Base-by-base conservation (phyloP, 345 rosid genomes). In the Eucalyptus marginata region DNA sequence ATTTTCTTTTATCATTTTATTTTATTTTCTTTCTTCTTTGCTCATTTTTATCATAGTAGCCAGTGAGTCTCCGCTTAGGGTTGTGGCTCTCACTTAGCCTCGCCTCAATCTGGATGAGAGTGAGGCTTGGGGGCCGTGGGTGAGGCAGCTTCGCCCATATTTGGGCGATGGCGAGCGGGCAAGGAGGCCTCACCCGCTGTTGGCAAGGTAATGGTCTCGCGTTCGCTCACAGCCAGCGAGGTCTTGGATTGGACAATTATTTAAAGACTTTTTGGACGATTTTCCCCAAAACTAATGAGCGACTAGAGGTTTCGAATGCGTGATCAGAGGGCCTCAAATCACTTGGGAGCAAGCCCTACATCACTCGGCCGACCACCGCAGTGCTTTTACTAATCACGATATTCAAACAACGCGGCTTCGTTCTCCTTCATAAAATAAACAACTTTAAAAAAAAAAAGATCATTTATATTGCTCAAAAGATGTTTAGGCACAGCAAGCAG, bases 191-290 rank as follows among this genome's bases (percentile, higher is more conserved):
- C 18, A 50, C 6, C 18, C 3, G 54, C 20, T 3, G 17, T 50
- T 50, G 52, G 52, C 52, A 0, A 16, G 20, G 20, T 16, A 50
- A 50, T 50, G 54, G n/a, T n/a, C 7, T 50, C 1, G 20, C 20
- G 3, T 2, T 50, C 20, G 20, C 18, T 50, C 7, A 7, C 20
- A 2, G 7, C 20, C 2, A 7, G 8, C 3, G 3, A 16, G 20
- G 54, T 6, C 54, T 50, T 50, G 54, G 54, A 50, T 50, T 50
- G 7, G 6, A 50, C 54, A 51, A 50, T 16, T 51, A 51, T 51
- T 62, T 62, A 6, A 62, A 29, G 9, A 29, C 3, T 62, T 62
- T 29, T 62, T 62, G 36, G 36, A 62, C 5, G 4, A 29, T 62
- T 62, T 62, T n/a, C n/a, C 80, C 13, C 3, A 1, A 33, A 8